Percentiles rank a stretch among this genome's conserved stretches.
Conservation (phyloP, 2,329 filamentous ascomycete genomes). For the Aspergillus fijiensis region DNA sequence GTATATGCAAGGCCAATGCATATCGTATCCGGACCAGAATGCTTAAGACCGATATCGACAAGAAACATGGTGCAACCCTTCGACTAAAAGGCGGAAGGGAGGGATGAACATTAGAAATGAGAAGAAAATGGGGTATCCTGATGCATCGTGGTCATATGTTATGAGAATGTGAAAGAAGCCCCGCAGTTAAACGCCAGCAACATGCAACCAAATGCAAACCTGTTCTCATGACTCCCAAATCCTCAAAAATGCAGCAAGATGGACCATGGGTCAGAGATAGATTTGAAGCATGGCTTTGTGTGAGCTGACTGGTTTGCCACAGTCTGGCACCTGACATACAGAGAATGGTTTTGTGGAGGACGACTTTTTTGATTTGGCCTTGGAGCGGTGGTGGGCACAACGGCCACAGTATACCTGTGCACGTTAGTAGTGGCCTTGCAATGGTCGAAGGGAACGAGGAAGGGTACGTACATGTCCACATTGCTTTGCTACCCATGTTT, state of each 20-base stretch:
- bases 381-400: slow-evolving; percentile 43
- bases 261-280: slow-evolving; percentile 40
- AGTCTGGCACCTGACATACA: slow-evolving; percentile 45
- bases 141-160: neutral
- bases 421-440: slow-evolving; percentile 12
- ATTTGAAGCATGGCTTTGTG: slow-evolving; percentile 48
- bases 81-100: slow-evolving; percentile 1
- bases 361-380: slow-evolving; percentile 35
- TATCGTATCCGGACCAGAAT: slow-evolving; percentile 3
- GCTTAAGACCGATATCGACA: neutral
- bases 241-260: slow-evolving; percentile 12
- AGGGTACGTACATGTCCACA: slow-evolving; percentile 77
- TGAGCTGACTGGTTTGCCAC: slow-evolving; percentile 40
- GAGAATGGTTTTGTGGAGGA: slow-evolving; percentile 41
- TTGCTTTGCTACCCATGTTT: slow-evolving; percentile 87
- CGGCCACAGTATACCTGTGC: slow-evolving; percentile 50
- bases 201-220: slow-evolving; percentile 7
- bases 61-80: neutral
- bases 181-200: slow-evolving; percentile 1
- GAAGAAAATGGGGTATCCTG: slow-evolving; percentile 20
- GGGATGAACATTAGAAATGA: too few species aligned
- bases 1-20: slow-evolving; percentile 1
- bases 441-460: slow-evolving; percentile 15
- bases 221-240: neutral
- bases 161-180: slow-evolving; percentile 3